Conservation (phyloP, 257 asterid species). For the Echium plantagineum region DNA sequence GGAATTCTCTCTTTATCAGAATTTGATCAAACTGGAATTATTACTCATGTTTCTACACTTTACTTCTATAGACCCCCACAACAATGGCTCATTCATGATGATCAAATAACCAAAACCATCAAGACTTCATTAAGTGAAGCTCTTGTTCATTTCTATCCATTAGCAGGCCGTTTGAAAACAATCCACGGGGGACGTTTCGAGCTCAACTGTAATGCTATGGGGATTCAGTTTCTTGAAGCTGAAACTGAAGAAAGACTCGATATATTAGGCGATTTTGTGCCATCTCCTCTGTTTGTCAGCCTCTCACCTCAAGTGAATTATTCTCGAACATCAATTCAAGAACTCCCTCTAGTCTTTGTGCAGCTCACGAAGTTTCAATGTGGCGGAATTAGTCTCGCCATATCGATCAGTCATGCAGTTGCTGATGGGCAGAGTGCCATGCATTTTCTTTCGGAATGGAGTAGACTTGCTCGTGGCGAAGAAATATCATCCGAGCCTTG, state of each 20-base stretch:
- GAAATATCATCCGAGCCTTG: constrained; percentile 2
- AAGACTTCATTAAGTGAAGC: constrained; percentile 34
- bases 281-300: constrained; percentile 25
- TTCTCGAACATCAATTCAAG: constrained; percentile 4
- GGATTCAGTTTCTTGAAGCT: constrained; percentile 40
- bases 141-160: constrained; percentile 39
- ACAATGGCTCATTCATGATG: constrained; percentile 8
- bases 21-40: constrained; percentile 41
- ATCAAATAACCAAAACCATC: constrained; percentile 11
- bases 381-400: constrained; percentile 16
- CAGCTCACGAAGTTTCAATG: constrained; percentile 17
- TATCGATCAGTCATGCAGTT: constrained; percentile 3
- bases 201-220: constrained; percentile 41
- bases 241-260: constrained; percentile 31
- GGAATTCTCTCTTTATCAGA: constrained; percentile 28
- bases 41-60: constrained; percentile 45
- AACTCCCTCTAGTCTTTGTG: constrained; percentile 8
- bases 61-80: constrained; percentile 31
- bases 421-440: constrained; percentile 14
- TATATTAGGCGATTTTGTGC: constrained; percentile 44
- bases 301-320: constrained; percentile 17
- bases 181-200: constrained; percentile 43
- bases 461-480: constrained; percentile 21
- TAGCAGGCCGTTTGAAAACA: constrained; percentile 45
- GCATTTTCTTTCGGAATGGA: constrained; percentile 16